Conservation (phyloP, 805 yeast species). For the Yarrowia porcina region DNA sequence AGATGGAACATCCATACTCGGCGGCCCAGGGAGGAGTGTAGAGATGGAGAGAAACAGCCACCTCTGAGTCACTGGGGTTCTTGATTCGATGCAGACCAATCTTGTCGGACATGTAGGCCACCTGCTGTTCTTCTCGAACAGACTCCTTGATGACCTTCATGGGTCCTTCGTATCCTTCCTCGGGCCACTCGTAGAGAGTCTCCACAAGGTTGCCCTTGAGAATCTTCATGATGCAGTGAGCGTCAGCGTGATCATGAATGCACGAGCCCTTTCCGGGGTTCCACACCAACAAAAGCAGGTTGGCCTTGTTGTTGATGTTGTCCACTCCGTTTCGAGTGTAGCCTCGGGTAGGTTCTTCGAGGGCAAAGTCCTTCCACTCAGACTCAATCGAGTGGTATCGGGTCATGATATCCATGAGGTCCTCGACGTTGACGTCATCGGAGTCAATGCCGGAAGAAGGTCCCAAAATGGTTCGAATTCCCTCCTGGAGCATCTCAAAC, state of each 20-base stretch:
- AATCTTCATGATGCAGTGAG: conserved; percentile 73
- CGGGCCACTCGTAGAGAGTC: conserved; percentile 53
- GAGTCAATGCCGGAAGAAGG: conserved; percentile 41
- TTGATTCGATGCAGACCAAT: conserved; percentile 65
- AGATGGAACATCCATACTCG: conserved; percentile 45
- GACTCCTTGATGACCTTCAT: conserved; percentile 36
- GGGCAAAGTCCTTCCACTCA: conserved; percentile 62
- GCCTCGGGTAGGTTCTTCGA: conserved; percentile 46
- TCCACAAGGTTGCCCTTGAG: conserved; percentile 59
- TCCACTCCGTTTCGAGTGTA: conserved; percentile 73
- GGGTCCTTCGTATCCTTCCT: conserved; percentile 28
- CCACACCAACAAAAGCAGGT: conserved; percentile 67
- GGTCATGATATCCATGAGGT: conserved; percentile 47
- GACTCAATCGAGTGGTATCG: conserved; percentile 46
- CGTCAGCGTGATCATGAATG: conserved; percentile 72
- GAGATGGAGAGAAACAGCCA: conserved; percentile 63
- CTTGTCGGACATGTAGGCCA: conserved; percentile 62
- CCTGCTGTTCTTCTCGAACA: conserved; percentile 40
- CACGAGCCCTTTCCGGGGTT: conserved; percentile 60
- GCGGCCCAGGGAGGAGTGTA: conserved; percentile 77
- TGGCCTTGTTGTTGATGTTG: conserved; percentile 68
- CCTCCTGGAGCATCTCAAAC: conserved; percentile 39
- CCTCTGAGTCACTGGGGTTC: conserved; percentile 45
- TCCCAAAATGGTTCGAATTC: conserved; percentile 39
- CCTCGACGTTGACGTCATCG: conserved; percentile 52